phyloP scores from a whole-genome alignment of 768 basidiomycete genomes.

The Podaxis sp. region DNA sequence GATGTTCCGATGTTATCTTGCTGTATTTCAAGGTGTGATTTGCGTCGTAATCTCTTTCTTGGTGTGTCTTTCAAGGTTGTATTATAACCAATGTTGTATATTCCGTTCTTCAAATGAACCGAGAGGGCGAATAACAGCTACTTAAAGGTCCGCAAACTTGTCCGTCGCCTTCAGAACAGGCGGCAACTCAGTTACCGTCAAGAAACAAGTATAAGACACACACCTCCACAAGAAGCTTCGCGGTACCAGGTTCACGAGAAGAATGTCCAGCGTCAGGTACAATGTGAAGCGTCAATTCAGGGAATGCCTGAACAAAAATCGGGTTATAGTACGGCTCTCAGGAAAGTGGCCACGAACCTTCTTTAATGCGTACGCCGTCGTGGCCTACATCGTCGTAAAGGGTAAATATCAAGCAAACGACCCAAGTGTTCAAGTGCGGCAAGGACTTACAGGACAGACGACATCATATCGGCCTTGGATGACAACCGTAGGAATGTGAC shows the following conservation, averaged over 20 bases:
- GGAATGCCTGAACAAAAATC: conserved; percentile 52
- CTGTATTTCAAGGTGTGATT: background rate
- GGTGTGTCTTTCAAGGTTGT: background rate
- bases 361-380: conserved; percentile 80
- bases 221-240: conserved; percentile 72
- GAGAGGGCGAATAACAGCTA: background rate
- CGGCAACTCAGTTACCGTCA: background rate
- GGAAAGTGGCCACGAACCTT: conserved; percentile 36
- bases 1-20: background rate
- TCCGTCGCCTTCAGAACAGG: conserved; percentile 36
- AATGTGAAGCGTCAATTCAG: conserved; percentile 71
- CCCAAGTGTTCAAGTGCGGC: background rate
- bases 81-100: background rate
- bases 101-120: background rate
- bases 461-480: conserved; percentile 90
- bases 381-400: conserved; percentile 45
- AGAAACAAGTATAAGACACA: conserved; percentile 13
- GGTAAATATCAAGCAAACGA: background rate
- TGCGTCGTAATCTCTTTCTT: background rate
- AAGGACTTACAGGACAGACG: conserved; percentile 70
- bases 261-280: conserved; percentile 90
- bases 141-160: conserved; percentile 39
- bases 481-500: conserved; percentile 81
- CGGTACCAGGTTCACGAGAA: conserved; percentile 69
- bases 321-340: background rate